Conservation (phyloP, 2,329 filamentous ascomycete genomes). For the Dactylellina drechsleri region DNA sequence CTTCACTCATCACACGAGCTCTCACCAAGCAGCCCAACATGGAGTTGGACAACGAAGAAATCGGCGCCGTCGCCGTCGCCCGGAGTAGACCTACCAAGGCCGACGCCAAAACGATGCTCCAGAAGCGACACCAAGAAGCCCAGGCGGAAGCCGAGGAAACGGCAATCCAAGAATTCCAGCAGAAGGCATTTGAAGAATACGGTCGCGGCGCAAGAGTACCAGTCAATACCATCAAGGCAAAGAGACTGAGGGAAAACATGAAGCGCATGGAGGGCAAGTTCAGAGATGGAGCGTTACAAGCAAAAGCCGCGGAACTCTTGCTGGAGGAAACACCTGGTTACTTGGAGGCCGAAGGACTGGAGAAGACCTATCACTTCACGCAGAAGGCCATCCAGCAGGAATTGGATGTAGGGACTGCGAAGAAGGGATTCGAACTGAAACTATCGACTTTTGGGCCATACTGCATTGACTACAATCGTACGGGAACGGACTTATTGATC, state of each 20-base stretch:
- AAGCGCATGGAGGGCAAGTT: conserved; percentile 83
- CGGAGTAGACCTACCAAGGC: conserved; percentile 24
- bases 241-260: conserved; percentile 85
- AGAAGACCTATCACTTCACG: conserved; percentile 89
- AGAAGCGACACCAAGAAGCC: conserved; percentile 24
- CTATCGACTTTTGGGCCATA: conserved; percentile 87
- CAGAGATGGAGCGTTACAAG: conserved; percentile 80
- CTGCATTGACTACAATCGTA: conserved; percentile 85
- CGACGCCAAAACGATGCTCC: conserved; percentile 64
- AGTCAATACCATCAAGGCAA: conserved; percentile 80
- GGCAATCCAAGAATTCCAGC: conserved; percentile 62
- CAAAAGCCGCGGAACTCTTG: conserved; percentile 94
- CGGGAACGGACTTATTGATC: conserved; percentile 84
- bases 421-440: conserved; percentile 91
- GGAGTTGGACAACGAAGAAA: conserved; percentile 52
- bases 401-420: conserved; percentile 83
- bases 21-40: conserved; percentile 27
- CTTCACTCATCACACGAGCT: conserved; percentile 14
- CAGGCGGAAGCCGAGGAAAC: conserved; percentile 56
- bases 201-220: conserved; percentile 82
- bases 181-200: conserved; percentile 67
- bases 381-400: conserved; percentile 83
- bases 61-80: conserved; percentile 21
- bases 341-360: conserved; percentile 89
- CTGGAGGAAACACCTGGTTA: conserved; percentile 87